Conservation (phyloP, 2,329 filamentous ascomycete genomes). For the Neoarthrinium moseri region DNA sequence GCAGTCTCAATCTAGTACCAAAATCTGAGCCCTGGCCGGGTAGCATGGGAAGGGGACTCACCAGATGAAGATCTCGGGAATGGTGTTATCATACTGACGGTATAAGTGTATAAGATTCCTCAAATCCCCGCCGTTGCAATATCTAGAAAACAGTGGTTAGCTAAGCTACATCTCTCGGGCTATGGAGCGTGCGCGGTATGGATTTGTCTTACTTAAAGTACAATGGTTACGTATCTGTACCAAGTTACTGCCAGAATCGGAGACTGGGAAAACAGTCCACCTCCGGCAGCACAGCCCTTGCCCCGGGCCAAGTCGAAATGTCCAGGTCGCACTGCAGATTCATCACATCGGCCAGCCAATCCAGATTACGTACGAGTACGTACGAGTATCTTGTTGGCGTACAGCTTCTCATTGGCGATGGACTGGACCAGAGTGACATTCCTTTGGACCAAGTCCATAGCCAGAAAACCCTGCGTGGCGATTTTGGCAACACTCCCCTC, state of each 20-base stretch:
- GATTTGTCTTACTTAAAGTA: not conserved
- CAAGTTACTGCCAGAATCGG: not conserved
- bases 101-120: not conserved
- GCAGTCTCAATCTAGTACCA: too few relatives aligned
- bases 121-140: not conserved
- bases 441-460: too few relatives aligned
- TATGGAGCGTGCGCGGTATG: too few relatives aligned
- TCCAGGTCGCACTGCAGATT: not conserved
- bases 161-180: not conserved
- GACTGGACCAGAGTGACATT: too few relatives aligned
- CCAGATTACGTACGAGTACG: not conserved
- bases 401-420: not conserved
- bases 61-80: not conserved
- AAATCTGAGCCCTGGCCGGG: not conserved
- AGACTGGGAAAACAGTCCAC: not conserved
- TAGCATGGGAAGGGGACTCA: not conserved
- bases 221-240: not conserved
- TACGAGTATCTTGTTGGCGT: not conserved
- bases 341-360: not conserved
- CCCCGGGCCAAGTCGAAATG: not conserved
- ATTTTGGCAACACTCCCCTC: too few relatives aligned
- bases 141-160: not conserved
- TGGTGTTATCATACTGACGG: not conserved
- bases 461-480: too few relatives aligned
- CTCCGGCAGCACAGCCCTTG: not conserved